A percentile compares a stretch with the other conserved stretches of the same genome.
Conservation (phyloP, 495 filamentous ascomycete species). For the Cercophora newfieldiana region DNA sequence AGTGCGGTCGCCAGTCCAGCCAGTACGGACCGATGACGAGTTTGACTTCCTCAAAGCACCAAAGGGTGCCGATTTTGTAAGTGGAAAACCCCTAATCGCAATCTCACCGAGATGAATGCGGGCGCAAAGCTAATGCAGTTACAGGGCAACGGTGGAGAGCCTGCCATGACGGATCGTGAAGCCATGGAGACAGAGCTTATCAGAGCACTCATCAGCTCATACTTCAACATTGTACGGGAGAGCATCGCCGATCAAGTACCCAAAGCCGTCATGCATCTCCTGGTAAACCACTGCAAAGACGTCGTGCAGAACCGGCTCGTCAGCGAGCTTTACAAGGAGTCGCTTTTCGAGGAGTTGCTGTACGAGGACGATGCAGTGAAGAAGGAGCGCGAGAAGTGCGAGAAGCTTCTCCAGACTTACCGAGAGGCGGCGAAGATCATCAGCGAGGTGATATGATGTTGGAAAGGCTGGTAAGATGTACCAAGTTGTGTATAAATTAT, state of each 20-base stretch:
- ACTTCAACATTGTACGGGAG: constrained; percentile 98
- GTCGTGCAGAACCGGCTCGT: constrained; percentile 96
- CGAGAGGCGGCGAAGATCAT: constrained; percentile 97
- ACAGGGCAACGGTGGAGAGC: constrained; percentile 59
- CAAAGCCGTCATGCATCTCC: constrained; percentile 97
- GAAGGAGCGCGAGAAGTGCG: constrained; percentile 96
- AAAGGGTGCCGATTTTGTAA: constrained; percentile 54
- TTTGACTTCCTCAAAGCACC: constrained; percentile 32
- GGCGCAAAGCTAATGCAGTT: constrained; percentile 30
- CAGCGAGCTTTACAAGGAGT: constrained; percentile 91
- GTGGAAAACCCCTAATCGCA: constrained; percentile 35
- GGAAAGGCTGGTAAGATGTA: neutral
- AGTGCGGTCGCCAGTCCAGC: constrained; percentile 39
- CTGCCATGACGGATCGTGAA: constrained; percentile 90
- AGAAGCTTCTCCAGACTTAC: constrained; percentile 90
- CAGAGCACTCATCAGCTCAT: constrained; percentile 90
- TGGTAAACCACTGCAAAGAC: constrained; percentile 97
- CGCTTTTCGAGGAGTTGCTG: constrained; percentile 87
- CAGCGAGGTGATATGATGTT: constrained; percentile 79
- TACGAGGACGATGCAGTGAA: constrained; percentile 98
- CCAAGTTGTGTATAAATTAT: neutral
- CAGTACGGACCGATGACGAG: constrained; percentile 37
- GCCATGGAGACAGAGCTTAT: constrained; percentile 97
- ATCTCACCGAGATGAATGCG: neutral
- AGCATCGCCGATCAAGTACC: constrained; percentile 97